These are phyloP conservation scores for Diaporthe destruens DNA, from an alignment of 2,329 filamentous ascomycete genomes.

Conservation along the genomic window DNA sequence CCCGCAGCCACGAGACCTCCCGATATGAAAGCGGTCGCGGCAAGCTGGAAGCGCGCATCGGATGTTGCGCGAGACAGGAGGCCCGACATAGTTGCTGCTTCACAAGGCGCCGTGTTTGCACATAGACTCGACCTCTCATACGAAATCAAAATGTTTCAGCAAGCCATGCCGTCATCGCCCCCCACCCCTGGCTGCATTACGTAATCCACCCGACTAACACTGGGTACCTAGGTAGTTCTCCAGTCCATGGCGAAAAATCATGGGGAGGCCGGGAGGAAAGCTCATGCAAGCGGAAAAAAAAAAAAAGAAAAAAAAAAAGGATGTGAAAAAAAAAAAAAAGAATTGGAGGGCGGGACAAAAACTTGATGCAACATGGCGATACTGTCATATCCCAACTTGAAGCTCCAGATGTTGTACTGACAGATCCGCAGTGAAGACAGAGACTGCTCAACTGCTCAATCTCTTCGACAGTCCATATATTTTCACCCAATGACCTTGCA, in stretches of 20 bases:
- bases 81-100: constrained; percentile 54
- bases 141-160: constrained; percentile 27
- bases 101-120: neutral
- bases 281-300: neutral
- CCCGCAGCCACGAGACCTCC: constrained; percentile 71
- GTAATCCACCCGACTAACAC: neutral
- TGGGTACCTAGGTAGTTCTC: no score
- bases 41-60: constrained; percentile 70
- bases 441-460: no score
- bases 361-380: no score
- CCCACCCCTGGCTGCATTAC: constrained; percentile 6
- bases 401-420: no score
- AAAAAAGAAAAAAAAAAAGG: no score
- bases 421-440: no score
- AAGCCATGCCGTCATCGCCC: constrained; percentile 15
- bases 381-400: no score
- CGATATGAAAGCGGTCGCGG: constrained; percentile 77
- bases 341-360: neutral
- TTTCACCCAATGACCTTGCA: no score
- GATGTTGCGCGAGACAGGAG: constrained; percentile 59
- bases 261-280: no score
- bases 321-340: no score
- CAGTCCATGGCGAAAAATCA: no score
- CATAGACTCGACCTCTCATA: neutral
- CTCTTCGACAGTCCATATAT: neutral